Conservation (phyloP, 176 grass and related monocot species). For the Phyllostachys edulis region DNA sequence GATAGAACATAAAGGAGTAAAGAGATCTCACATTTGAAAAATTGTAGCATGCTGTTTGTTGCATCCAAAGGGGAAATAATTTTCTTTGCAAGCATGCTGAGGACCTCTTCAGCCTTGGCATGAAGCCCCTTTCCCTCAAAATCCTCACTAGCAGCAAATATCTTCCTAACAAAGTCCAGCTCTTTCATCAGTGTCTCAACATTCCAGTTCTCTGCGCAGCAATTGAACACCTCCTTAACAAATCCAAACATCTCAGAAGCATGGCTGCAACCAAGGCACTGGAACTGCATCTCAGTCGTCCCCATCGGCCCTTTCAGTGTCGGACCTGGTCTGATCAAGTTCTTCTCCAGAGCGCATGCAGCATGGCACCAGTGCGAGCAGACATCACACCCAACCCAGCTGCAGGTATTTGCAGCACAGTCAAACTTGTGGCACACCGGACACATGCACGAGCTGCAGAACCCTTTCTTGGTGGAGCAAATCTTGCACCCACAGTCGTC, state of each 20-base stretch:
- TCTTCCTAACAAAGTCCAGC: conserved; percentile 87
- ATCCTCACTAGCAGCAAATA: conserved; percentile 88
- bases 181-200: conserved; percentile 73
- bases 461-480: conserved; percentile 79
- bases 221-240: conserved; percentile 96
- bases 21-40: conserved; percentile 93
- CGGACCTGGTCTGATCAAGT: conserved; percentile 81
- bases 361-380: conserved; percentile 98
- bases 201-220: conserved; percentile 71
- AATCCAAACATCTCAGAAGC: conserved; percentile 98
- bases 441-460: conserved; percentile 88
- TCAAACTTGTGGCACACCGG: conserved; percentile 91
- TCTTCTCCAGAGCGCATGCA: conserved; percentile 72
- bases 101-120: conserved; percentile 79
- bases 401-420: conserved; percentile 87
- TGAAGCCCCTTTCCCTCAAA: conserved; percentile 92
- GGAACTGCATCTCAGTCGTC: conserved; percentile 96
- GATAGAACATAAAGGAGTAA: conserved; percentile 15
- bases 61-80: conserved; percentile 57
- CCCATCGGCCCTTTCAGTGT: conserved; percentile 68
- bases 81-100: conserved; percentile 65
- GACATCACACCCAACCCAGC: conserved; percentile 94
- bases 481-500: conserved; percentile 97
- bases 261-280: conserved; percentile 88
- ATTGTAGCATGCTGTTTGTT: conserved; percentile 77